These are phyloP conservation scores for Adansonia madagascariensis DNA, from an alignment of 441 rosid species.

Conservation along the genomic window DNA sequence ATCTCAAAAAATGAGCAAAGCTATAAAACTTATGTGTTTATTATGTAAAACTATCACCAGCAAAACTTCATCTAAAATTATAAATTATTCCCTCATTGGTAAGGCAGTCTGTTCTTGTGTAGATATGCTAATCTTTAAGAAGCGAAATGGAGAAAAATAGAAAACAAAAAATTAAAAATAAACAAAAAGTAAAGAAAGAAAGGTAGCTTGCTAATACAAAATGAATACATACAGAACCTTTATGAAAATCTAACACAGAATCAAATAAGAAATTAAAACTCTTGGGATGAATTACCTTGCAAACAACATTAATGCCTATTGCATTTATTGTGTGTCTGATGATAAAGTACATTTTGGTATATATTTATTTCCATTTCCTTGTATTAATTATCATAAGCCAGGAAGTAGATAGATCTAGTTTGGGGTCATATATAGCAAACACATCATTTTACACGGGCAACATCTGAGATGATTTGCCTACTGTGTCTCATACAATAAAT, in stretches of 20 bases:
- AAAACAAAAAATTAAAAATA: background rate
- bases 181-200: background rate
- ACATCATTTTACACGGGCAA: no score
- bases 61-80: background rate
- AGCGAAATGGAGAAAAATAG: background rate
- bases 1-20: background rate
- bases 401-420: background rate
- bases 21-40: slow-evolving; percentile 12
- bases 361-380: background rate
- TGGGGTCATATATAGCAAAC: no score
- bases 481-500: no score
- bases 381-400: background rate
- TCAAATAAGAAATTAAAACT: background rate
- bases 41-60: background rate
- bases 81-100: slow-evolving; percentile 4
- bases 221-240: background rate
- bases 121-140: slow-evolving; percentile 5
- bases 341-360: background rate
- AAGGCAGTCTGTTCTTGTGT: slow-evolving; percentile 2
- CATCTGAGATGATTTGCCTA: no score
- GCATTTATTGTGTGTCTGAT: slow-evolving; percentile 9
- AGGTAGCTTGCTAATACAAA: background rate
- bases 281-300: slow-evolving; percentile 1
- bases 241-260: background rate
- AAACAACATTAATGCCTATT: slow-evolving; percentile 3